Evolutionary conservation across 139 green algal species (phyloP).

Genomic region (Eudorina sp.): DNA sequence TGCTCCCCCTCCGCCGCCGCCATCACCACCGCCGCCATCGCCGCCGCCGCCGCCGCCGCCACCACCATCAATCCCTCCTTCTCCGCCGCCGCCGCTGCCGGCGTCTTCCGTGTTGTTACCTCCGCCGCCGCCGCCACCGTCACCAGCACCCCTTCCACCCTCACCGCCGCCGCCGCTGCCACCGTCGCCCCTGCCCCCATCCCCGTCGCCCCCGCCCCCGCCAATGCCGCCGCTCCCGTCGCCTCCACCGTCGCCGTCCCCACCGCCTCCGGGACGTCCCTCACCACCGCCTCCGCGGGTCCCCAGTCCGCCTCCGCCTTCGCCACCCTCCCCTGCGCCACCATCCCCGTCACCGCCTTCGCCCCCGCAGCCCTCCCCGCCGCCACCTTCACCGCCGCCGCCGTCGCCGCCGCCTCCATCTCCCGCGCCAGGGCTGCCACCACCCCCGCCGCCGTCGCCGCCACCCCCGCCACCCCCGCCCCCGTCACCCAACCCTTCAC

Average conservation of each 20-base stretch:
- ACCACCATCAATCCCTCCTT: background rate
- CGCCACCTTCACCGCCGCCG: too few species aligned
- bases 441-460: too few species aligned
- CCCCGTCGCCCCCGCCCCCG: background rate
- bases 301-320: too few species aligned
- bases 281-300: too few species aligned
- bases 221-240: background rate
- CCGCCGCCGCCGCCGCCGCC: background rate
- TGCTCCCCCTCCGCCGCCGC: background rate
- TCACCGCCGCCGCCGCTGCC: background rate
- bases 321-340: too few species aligned
- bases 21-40: background rate
- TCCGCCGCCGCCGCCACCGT: background rate
- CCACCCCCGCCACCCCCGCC: too few species aligned
- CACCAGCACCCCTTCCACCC: background rate
- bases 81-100: background rate
- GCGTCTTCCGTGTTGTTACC: background rate
- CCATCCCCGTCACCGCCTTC: too few species aligned
- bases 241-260: background rate
- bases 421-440: too few species aligned
- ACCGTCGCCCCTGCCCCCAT: background rate
- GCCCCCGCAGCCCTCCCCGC: too few species aligned
- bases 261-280: too few species aligned
- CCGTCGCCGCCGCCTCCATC: too few species aligned
- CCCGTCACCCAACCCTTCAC: too few species aligned